phyloP scores from a whole-genome alignment of 2,329 filamentous ascomycete species.

The Cucurbitaria berberidis region DNA sequence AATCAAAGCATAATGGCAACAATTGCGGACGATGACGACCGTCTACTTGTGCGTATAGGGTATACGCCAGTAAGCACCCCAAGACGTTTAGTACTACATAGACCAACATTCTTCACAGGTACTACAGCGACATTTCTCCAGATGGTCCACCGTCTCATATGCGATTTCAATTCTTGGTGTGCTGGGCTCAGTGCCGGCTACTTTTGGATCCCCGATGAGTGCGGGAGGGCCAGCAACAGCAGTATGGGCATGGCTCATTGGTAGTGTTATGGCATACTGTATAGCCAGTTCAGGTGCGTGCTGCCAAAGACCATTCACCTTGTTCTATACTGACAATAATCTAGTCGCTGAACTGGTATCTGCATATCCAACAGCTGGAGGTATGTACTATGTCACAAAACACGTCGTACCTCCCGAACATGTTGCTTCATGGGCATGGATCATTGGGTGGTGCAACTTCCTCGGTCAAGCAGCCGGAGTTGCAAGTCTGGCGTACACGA shows the following conservation, averaged over 20 bases:
- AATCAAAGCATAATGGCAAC: conserved; percentile 51
- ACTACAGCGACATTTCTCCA: conserved; percentile 67
- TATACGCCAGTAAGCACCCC: conserved; percentile 62
- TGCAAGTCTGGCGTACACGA: conserved; percentile 67
- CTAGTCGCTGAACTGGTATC: conserved; percentile 69
- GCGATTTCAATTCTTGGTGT: conserved; percentile 70
- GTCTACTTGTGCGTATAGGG: conserved; percentile 65
- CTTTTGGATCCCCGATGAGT: conserved; percentile 63
- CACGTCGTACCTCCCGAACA: conserved; percentile 67
- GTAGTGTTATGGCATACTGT: conserved; percentile 68
- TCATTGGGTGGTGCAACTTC: conserved; percentile 72
- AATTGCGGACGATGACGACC: conserved; percentile 66
- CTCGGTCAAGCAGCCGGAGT: conserved; percentile 69
- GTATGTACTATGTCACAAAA: conserved; percentile 73
- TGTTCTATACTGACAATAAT: conserved; percentile 5
- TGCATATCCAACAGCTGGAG: conserved; percentile 70
- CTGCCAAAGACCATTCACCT: background rate
- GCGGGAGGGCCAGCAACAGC: conserved; percentile 68
- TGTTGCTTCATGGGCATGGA: conserved; percentile 68
- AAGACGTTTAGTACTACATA: background rate
- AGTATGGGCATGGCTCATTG: conserved; percentile 70
- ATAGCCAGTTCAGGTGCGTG: conserved; percentile 64
- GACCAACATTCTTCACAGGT: conserved; percentile 54
- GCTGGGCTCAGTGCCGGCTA: conserved; percentile 69
- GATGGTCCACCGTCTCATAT: conserved; percentile 71